Evolutionary conservation across 2,329 filamentous ascomycete species (phyloP).

Genomic region (Penicillium sp.): DNA sequence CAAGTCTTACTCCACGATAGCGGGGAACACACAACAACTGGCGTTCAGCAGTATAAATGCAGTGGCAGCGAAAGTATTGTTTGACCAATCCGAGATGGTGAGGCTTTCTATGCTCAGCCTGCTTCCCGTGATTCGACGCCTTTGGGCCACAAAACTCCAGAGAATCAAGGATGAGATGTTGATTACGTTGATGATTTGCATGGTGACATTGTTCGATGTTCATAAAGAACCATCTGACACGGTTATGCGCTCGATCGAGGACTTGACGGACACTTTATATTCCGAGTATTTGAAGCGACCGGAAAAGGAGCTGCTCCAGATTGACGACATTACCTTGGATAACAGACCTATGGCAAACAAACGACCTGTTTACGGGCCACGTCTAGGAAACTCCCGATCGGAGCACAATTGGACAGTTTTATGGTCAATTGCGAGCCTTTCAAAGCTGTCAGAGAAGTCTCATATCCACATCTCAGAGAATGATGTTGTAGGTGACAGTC

Average conservation of each 20-base stretch:
- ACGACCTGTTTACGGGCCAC: conserved; percentile 40
- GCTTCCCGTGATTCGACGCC: conserved; percentile 71
- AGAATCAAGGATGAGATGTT: conserved; percentile 78
- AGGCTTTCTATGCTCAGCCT: conserved; percentile 63
- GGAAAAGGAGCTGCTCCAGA: conserved; percentile 72
- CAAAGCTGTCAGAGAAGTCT: conserved; percentile 43
- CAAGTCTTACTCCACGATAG: conserved; percentile 57
- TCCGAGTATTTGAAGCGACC: conserved; percentile 75
- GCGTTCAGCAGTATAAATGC: conserved; percentile 78
- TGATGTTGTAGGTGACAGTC: conserved; percentile 17
- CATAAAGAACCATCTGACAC: conserved; percentile 42
- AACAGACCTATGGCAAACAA: conserved; percentile 39
- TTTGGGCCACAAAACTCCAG: conserved; percentile 73
- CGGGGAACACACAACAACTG: conserved; percentile 69
- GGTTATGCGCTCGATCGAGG: conserved; percentile 57
- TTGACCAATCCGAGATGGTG: conserved; percentile 69
- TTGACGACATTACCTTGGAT: conserved; percentile 74
- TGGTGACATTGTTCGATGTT: conserved; percentile 60
- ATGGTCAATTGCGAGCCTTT: conserved; percentile 44
- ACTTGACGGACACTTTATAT: conserved; percentile 73
- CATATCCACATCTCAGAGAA: conserved; percentile 11
- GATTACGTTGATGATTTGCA: conserved; percentile 68
- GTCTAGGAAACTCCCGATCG: conserved; percentile 38
- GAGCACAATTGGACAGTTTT: conserved; percentile 47
- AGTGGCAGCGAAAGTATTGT: conserved; percentile 67